Evolutionary conservation across 2,329 filamentous ascomycete species (phyloP), one percentile per base, ranked within the genome.

Genomic region (Sporothrix luriei): DNA sequence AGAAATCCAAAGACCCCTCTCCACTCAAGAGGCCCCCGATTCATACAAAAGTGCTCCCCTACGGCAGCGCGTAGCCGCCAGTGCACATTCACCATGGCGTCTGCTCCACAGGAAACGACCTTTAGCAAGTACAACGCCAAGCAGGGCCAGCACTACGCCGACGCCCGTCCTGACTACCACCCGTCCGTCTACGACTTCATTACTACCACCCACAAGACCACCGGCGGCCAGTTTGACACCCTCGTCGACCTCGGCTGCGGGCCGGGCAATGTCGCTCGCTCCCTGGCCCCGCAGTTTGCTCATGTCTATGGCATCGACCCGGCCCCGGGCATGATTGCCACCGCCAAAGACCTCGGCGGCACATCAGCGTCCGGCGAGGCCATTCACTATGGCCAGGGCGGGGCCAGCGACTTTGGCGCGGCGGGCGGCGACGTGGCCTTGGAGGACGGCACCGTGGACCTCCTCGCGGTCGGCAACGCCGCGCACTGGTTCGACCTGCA

Each of bases 401-500:
- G 76, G 0, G 84, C 84, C 1, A 84, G 86, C 71, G 76, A 79
- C 0, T 77, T 85, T 2, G 65, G 46, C 13, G 24, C n/a, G 19
- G 24, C 29, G 19, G 33, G 33, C 33, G 79, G 78, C 21, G 68
- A 72, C 16, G 69, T 19, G 9, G 4, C 38, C 0, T 70, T 83
- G 3, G 71, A 71, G 2, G 78, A 77, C 54, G 71, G 71, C 54
- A 78, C 76, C 67, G 80, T 86, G 10, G 84, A 86, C 73, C 75
- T 87, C n/a, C 78, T 86, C 71, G 82, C 80, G 0, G 81, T 81
- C 10, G 82, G 82, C 0, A 84, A 79, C 3, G 81, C 84, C 0
- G 84, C 84, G 0, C 86, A 88, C 75, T 88, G 86, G 86, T 87
- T 88, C 76, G 80, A 88, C 72, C 81, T 87, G 80, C 72, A 78